Conservation (phyloP, 2,329 filamentous ascomycete genomes). For the Fusarium zealandicum region DNA sequence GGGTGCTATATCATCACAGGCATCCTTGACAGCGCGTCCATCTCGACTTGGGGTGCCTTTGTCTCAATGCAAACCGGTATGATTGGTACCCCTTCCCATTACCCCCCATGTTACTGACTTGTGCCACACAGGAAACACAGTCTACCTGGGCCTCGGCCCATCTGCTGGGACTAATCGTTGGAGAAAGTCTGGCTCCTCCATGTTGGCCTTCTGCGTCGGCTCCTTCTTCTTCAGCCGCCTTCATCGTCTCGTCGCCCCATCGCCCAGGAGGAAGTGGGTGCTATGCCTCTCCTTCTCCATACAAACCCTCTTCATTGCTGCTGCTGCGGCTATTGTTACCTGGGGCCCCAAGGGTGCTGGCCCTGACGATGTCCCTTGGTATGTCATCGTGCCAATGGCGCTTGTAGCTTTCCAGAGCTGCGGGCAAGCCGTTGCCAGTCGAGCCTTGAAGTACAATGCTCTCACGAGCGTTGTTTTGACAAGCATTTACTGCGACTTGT, state of each 20-base stretch:
- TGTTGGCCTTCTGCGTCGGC: constrained; percentile 74
- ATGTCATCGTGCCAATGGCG: constrained; percentile 70
- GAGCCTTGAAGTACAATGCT: constrained; percentile 72
- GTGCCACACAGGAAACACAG: constrained; percentile 67
- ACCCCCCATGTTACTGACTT: neutral
- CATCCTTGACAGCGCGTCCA: constrained; percentile 76
- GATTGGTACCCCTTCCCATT: constrained; percentile 17
- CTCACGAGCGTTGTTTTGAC: constrained; percentile 82
- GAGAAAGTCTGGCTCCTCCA: constrained; percentile 64
- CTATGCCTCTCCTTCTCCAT: constrained; percentile 64
- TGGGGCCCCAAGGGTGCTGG: constrained; percentile 50
- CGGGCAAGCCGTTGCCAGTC: constrained; percentile 78
- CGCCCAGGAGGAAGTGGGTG: constrained; percentile 68
- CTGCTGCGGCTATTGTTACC: constrained; percentile 62
- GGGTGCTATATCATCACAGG: constrained; percentile 80
- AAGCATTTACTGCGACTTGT: constrained; percentile 82
- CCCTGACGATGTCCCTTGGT: constrained; percentile 60
- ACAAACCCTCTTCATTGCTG: constrained; percentile 59
- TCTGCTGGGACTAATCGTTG: constrained; percentile 58
- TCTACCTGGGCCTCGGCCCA: constrained; percentile 80
- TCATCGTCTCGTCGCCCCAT: constrained; percentile 61
- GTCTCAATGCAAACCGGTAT: constrained; percentile 83
- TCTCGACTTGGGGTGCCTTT: constrained; percentile 80
- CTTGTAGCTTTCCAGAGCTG: constrained; percentile 79
- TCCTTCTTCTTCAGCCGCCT: constrained; percentile 75